phyloP scores from a whole-genome alignment of 306 rosid species.

The Castanea crenata region DNA sequence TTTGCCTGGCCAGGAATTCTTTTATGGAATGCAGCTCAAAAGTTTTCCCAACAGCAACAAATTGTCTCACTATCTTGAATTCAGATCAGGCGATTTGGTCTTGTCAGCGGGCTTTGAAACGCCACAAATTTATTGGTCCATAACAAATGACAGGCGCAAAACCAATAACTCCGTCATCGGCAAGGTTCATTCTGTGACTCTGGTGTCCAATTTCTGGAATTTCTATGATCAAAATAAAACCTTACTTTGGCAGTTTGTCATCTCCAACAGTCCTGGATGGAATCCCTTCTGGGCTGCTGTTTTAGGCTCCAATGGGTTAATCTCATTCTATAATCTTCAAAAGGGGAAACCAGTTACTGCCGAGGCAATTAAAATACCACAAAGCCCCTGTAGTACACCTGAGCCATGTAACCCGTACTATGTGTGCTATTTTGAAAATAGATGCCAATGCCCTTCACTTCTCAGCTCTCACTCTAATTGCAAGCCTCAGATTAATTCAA shows the following conservation, averaged over 20 bases:
- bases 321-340: conserved; percentile 28
- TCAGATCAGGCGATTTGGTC: conserved; percentile 30
- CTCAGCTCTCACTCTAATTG: conserved; percentile 26
- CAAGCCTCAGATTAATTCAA: conserved; percentile 19
- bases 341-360: conserved; percentile 16
- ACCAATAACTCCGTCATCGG: conserved; percentile 19
- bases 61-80: conserved; percentile 29
- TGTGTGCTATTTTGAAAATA: conserved; percentile 27
- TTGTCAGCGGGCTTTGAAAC: conserved; percentile 33
- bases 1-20: conserved; percentile 34
- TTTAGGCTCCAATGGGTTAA: conserved; percentile 31
- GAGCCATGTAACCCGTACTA: conserved; percentile 37
- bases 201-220: conserved; percentile 27
- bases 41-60: conserved; percentile 28
- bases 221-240: conserved; percentile 29
- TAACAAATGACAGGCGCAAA: conserved; percentile 24
- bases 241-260: conserved; percentile 32
- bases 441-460: conserved; percentile 38
- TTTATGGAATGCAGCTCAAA: conserved; percentile 35
- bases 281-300: conserved; percentile 33
- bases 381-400: conserved; percentile 29
- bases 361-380: conserved; percentile 29
- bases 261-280: conserved; percentile 12
- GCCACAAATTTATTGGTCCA: conserved; percentile 46
- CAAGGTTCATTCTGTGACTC: conserved; percentile 14